Evolutionary conservation across 768 basidiomycete genomes (phyloP).

Genomic region (Mrakia gelida): DNA sequence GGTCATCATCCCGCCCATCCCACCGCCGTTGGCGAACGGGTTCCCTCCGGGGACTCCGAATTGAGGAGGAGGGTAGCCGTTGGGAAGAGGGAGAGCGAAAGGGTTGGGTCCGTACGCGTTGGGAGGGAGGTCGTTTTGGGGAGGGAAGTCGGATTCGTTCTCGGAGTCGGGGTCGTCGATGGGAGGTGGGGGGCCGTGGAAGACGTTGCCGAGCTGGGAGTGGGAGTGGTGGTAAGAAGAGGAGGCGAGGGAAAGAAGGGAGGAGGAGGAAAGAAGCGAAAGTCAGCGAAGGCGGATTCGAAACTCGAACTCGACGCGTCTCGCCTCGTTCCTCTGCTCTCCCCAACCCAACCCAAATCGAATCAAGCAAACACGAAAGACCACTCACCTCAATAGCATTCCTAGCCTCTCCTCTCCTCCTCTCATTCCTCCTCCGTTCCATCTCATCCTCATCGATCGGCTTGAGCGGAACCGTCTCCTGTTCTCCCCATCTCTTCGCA

Average conservation of each 20-base stretch:
- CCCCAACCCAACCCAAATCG: background rate
- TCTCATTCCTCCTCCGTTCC: constrained; percentile 24
- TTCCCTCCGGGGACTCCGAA: background rate
- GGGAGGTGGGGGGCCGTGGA: constrained; percentile 22
- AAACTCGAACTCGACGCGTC: background rate
- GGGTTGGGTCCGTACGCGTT: background rate
- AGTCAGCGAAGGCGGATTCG: background rate
- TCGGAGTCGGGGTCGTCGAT: constrained; percentile 6
- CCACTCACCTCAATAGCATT: constrained; percentile 31
- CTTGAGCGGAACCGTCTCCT: background rate
- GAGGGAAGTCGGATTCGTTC: background rate
- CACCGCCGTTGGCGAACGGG: background rate
- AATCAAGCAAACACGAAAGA: too few species aligned
- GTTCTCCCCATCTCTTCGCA: background rate
- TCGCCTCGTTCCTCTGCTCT: too few species aligned
- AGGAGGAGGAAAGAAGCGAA: background rate
- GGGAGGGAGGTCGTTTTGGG: background rate
- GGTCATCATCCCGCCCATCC: background rate
- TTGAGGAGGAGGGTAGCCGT: background rate
- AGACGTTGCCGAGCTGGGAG: constrained; percentile 27
- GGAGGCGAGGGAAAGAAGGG: background rate
- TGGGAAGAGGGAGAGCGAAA: background rate
- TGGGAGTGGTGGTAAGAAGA: background rate
- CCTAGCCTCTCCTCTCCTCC: constrained; percentile 28
- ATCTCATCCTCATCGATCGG: constrained; percentile 24